Percentiles rank a stretch among this genome's conserved stretches.
These are phyloP conservation scores for Wallacemonas rigidus DNA, from an alignment of 208 protist species.

Conservation along the genomic window DNA sequence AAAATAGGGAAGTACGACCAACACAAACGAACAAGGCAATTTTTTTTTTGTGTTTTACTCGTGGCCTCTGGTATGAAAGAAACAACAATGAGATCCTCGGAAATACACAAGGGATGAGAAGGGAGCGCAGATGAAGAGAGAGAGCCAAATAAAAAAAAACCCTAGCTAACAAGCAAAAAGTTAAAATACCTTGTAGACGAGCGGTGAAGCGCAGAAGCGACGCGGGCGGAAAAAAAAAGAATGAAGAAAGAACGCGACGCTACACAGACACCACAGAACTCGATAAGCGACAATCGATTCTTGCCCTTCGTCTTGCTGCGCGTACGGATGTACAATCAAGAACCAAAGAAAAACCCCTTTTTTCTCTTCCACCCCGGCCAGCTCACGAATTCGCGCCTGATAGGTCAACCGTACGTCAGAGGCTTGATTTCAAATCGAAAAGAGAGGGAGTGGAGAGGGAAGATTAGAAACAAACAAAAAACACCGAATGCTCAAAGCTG, in stretches of 20 bases:
- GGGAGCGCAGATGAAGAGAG: no score
- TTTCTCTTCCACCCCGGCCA: no score
- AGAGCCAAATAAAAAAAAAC: background rate
- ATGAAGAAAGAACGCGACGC: background rate
- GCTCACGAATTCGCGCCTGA: no score
- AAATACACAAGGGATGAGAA: conserved; percentile 9
- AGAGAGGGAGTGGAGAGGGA: background rate
- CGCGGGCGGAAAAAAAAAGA: background rate
- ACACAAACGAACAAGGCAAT: conserved; percentile 20
- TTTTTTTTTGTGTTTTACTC: no score
- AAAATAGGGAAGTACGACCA: background rate
- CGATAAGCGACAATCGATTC: no score
- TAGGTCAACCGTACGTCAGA: background rate
- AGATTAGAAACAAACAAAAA: background rate
- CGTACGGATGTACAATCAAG: no score
- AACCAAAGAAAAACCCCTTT: no score
- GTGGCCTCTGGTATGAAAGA: no score
- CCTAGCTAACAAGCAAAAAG: no score
- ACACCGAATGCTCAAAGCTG: background rate
- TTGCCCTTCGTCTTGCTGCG: no score
- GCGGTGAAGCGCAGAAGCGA: no score
- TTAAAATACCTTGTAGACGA: no score
- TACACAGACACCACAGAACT: background rate
- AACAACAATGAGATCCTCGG: conserved; percentile 20
- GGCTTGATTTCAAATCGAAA: background rate